phyloP scores from a whole-genome alignment of 2,329 filamentous ascomycete species.

The Tolypocladium ovalisporum region DNA sequence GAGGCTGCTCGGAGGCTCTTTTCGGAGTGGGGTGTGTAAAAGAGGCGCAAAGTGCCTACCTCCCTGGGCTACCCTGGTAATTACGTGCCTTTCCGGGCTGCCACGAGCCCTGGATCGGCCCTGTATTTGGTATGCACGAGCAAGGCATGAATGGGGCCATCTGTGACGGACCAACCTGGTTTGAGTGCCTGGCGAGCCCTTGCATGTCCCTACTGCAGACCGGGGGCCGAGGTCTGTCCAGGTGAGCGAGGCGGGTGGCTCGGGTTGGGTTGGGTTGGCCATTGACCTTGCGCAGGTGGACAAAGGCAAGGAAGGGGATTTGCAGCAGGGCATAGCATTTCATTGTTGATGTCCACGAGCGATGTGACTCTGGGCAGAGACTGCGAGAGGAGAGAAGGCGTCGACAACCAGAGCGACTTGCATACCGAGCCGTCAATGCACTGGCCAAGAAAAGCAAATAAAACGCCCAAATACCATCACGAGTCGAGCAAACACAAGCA shows the following conservation, averaged over 20 bases:
- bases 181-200: slow-evolving; percentile 4
- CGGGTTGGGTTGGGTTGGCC: background rate
- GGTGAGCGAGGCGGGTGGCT: background rate
- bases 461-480: background rate
- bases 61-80: too few species aligned
- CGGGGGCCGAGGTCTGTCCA: background rate
- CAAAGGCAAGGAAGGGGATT: background rate
- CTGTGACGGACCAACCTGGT: background rate
- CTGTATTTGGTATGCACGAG: background rate
- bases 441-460: background rate
- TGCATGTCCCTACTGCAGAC: slow-evolving; percentile 9
- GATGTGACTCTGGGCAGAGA: background rate
- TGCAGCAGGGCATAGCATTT: background rate
- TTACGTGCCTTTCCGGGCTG: background rate
- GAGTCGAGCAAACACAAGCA: background rate
- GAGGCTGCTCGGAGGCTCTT: background rate
- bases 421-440: background rate
- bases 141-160: background rate
- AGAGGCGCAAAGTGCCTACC: background rate
- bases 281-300: background rate
- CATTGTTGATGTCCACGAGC: background rate
- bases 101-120: background rate
- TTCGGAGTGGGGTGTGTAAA: background rate
- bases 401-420: background rate
- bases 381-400: background rate